phyloP scores from a whole-genome alignment of 345 rosid genomes.

The Dipteronia dyeriana region DNA sequence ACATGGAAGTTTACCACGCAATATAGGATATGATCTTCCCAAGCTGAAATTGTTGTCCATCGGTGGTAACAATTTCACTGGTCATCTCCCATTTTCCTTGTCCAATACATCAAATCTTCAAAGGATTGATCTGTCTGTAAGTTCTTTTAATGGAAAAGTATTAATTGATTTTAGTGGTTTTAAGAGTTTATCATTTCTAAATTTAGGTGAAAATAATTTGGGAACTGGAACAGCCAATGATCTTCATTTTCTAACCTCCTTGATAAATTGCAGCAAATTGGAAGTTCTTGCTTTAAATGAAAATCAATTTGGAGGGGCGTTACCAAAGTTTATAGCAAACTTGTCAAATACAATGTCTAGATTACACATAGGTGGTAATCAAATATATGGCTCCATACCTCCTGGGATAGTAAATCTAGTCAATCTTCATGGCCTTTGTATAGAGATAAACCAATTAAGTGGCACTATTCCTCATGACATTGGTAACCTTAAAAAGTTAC shows the following conservation, averaged over 20 bases:
- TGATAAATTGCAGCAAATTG: too few relatives aligned
- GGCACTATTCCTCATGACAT: slow-evolving; percentile 18
- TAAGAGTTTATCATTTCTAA: not conserved
- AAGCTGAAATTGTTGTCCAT: not conserved
- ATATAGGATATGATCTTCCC: slow-evolving; percentile 21
- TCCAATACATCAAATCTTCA: slow-evolving; percentile 25
- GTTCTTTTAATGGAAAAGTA: slow-evolving; percentile 5
- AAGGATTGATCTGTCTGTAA: fast-evolving
- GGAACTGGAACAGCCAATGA: not conserved
- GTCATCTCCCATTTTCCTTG: slow-evolving; percentile 24
- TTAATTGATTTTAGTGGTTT: not conserved
- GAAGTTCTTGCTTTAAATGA: fast-evolving
- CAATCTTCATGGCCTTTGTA: not conserved
- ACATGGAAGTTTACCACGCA: slow-evolving; percentile 7
- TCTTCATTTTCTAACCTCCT: not conserved
- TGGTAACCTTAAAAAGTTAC: slow-evolving; percentile 12
- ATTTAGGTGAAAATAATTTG: fast-evolving
- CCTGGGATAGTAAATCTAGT: slow-evolving; percentile 19
- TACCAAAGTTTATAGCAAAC: not conserved
- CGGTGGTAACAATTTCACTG: not conserved
- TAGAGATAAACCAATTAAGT: not conserved
- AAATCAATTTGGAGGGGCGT: not conserved
- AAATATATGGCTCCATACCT: slow-evolving; percentile 3
- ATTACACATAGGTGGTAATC: not conserved
- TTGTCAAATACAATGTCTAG: not conserved